Percentiles rank a stretch among this genome's conserved stretches.
Conservation (phyloP, 116 monocot genomes). For the Phalaenopsis hybrid region DNA sequence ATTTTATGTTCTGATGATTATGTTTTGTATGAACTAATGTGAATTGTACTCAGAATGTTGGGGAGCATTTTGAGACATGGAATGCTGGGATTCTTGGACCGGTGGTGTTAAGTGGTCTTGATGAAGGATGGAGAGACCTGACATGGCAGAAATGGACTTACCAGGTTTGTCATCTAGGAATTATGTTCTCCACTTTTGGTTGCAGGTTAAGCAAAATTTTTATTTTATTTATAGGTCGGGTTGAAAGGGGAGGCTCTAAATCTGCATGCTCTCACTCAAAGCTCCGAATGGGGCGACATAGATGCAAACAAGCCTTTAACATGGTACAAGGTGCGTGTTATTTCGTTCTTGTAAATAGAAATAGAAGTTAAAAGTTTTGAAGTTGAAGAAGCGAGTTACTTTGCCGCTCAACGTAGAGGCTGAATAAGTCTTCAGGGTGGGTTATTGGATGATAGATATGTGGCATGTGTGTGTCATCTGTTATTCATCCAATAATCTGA, state of each 20-base stretch:
- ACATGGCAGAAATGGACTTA: slow-evolving; percentile 37
- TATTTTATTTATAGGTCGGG: slow-evolving; percentile 26
- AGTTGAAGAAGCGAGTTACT: background rate
- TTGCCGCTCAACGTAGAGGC: too few species aligned
- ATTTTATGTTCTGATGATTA: background rate
- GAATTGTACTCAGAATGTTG: slow-evolving; percentile 25
- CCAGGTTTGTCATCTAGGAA: slow-evolving; percentile 10
- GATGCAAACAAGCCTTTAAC: slow-evolving; percentile 34
- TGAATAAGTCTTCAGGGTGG: too few species aligned
- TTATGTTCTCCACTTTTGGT: background rate
- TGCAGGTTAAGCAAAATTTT: background rate
- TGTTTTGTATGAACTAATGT: background rate
- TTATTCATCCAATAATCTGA: too few species aligned
- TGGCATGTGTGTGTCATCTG: too few species aligned
- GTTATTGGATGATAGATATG: too few species aligned
- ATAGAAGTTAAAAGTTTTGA: background rate
- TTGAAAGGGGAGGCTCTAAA: slow-evolving; percentile 39
- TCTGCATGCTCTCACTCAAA: slow-evolving; percentile 33
- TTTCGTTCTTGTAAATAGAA: background rate
- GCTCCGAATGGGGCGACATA: slow-evolving; percentile 40
- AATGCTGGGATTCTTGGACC: slow-evolving; percentile 38
- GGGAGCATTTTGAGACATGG: slow-evolving; percentile 36
- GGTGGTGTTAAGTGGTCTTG: slow-evolving; percentile 22
- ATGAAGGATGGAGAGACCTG: slow-evolving; percentile 34
- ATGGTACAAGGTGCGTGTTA: slow-evolving; percentile 44